Evolutionary conservation across 2,329 filamentous ascomycete species (phyloP), one percentile per base, ranked within the genome.

Genomic region (Diaporthe ampelina): DNA sequence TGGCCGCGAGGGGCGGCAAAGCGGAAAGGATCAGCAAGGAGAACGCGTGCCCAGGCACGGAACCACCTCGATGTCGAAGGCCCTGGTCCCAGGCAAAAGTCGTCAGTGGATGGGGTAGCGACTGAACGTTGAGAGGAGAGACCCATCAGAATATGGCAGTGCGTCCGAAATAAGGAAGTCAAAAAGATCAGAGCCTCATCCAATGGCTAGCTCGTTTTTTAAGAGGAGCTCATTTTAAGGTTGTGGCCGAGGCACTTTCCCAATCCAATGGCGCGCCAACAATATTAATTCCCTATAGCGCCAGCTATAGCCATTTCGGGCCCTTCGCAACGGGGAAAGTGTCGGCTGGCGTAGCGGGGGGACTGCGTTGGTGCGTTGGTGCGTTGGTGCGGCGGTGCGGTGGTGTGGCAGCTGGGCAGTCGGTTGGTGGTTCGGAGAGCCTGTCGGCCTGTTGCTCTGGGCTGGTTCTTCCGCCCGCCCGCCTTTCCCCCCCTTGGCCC

Each of bases 401-500:
- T 17, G 40, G 40, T 43, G 40, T 43, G 40, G 40, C 40, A 43
- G 15, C 40, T 43, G 40, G 17, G 15, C 26, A 35, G 24, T 45
- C 59, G 40, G 40, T 48, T 45, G 24, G 37, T 45, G 43, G 61
- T n/a, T 50, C 43, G 48, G 40, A 21, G 26, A 17, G 61, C 21
- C 45, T 37, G 63, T 35, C 45, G 19, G 19, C 26, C 26, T 45
- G 35, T 40, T 45, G 67, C n/a, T 32, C 50, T 54, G 69, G 69
- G 69, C 69, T 48, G 61, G 54, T 59, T 72, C 57, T 72, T 63
- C 69, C 69, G 69, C 69, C 69, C 45, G 69, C 69, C 56, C 45
- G 56, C n/a, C 43, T 2, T 43, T 54, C 11, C 2, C 43, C 45
- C 57, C 45, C 57, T 40, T 67, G 45, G 57, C 57, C 69, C 69